Base-by-base conservation (phyloP, 768 basidiomycete genomes). In the Russula emetica region DNA sequence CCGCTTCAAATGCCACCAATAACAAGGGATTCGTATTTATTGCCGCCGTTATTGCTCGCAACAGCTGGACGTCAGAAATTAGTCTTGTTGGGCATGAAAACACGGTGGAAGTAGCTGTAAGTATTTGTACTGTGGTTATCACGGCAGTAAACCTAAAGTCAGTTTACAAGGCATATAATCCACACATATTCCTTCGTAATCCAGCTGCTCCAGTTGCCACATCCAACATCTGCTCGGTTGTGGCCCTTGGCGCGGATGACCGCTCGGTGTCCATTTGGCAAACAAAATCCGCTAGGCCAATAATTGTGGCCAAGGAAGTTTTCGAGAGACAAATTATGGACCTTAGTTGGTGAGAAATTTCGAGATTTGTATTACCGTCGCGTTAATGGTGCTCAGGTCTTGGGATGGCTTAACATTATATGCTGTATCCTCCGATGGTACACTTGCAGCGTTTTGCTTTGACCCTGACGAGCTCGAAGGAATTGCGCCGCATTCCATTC, bases 51-150 rank as follows among this genome's bases (percentile, higher is more conserved):
- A 95, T 99, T 66, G 88, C 90, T 0, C 82, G 95, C 38, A 88
- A 86, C 53, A 82, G 87, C 13, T 98, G 94, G 93, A 87, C 86
- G 4, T 88, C 90, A 6, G 91, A 96, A 66, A 94, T 95, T 55
- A 94, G 92, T 65, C 80, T 99, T 42, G 94, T 99, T 44, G 97
- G 97, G 0, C 97, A 99, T 70, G 93, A 94, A 73, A 96, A 98
- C 69, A 97, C 95, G 0, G 88, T 98, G 18, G 92, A 98, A 77
- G 94, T 97, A 59, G 92, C 94, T 36, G 93, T 94, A 72, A 73
- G 89, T 76, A 3, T 9, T 30, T 45, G 28, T 28, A 24, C 32
- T 22, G n/a, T 40, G 30, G 20, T 42, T 24, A 62, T 10, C 51
- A 42, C 38, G 16, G 44, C 26, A 22, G 45, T 36, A 26, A 36